A percentile compares a stretch with the other conserved stretches of the same genome.
These are phyloP conservation scores for Cutaneotrichosporon sp. DNA, from an alignment of 1,284 basidiomycete genomes.

Conservation along the genomic window DNA sequence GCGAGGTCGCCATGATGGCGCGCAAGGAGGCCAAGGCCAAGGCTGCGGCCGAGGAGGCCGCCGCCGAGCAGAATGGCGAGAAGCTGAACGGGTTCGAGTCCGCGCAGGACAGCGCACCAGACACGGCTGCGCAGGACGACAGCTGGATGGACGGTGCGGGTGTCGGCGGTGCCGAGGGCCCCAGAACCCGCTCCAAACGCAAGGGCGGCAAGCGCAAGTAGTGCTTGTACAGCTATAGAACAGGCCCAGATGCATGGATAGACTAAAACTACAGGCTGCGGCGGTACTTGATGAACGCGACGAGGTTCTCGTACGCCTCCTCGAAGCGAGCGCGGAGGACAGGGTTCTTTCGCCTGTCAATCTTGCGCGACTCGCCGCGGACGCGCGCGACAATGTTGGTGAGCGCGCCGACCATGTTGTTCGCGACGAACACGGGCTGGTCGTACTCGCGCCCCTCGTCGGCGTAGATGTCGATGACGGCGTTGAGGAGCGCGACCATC, in stretches of 20 bases:
- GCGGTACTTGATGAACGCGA: constrained; percentile 86
- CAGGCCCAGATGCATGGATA: constrained; percentile 19
- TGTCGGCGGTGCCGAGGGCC: background rate
- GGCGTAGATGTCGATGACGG: constrained; percentile 90
- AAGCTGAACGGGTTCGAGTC: constrained; percentile 2
- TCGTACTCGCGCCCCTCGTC: constrained; percentile 86
- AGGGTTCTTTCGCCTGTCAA: constrained; percentile 57
- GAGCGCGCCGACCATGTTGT: constrained; percentile 61
- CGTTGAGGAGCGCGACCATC: constrained; percentile 77
- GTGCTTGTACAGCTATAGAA: background rate
- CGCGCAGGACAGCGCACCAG: constrained; percentile 11
- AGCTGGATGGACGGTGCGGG: constrained; percentile 44
- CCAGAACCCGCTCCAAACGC: background rate
- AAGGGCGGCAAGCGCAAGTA: constrained; percentile 25
- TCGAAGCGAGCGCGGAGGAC: constrained; percentile 55
- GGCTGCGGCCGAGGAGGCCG: constrained; percentile 10
- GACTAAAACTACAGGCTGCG: constrained; percentile 45
- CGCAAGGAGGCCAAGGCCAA: constrained; percentile 24
- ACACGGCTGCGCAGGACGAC: constrained; percentile 34
- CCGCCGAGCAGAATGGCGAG: background rate
- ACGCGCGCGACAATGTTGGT: constrained; percentile 62
- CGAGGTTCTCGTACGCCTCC: constrained; percentile 70
- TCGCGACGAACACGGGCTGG: constrained; percentile 68
- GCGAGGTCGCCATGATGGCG: constrained; percentile 40
- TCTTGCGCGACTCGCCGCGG: constrained; percentile 61